Evolutionary conservation across 805 yeast genomes (phyloP).

Genomic region (Lipomyces chichibuensis): DNA sequence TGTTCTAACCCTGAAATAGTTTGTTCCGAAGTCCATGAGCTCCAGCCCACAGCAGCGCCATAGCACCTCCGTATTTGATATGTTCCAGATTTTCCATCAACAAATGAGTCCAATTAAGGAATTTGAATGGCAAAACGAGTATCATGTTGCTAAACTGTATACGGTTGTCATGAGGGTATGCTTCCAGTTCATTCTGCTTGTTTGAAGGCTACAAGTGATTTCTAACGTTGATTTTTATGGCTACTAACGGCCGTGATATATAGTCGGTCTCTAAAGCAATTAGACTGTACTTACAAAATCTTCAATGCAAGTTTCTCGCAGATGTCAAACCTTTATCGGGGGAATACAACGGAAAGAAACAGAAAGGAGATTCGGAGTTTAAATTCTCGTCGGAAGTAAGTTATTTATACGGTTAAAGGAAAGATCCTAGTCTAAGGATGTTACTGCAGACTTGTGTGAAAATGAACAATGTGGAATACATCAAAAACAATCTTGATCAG

Average conservation of each 20-base stretch:
- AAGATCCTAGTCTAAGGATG: slow-evolving; percentile 56
- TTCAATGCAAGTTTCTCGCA: slow-evolving; percentile 38
- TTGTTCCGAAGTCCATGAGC: slow-evolving; percentile 33
- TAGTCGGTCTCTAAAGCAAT: slow-evolving; percentile 61
- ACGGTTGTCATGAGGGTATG: slow-evolving; percentile 58
- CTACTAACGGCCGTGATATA: background rate
- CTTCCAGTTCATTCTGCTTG: background rate
- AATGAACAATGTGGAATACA: slow-evolving; percentile 60
- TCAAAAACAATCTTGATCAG: slow-evolving; percentile 46
- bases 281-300: slow-evolving; percentile 48
- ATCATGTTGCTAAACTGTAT: slow-evolving; percentile 63
- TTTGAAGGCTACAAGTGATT: background rate
- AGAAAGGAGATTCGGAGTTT: slow-evolving; percentile 43
- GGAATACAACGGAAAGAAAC: slow-evolving; percentile 31
- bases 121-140: slow-evolving; percentile 67
- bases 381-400: slow-evolving; percentile 34
- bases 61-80: slow-evolving; percentile 68
- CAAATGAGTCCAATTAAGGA: slow-evolving; percentile 59
- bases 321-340: slow-evolving; percentile 31
- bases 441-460: slow-evolving; percentile 66
- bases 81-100: slow-evolving; percentile 64
- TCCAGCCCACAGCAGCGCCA: slow-evolving; percentile 34
- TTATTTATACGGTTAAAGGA: slow-evolving; percentile 46
- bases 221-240: background rate
- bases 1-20: background rate